phyloP scores from a whole-genome alignment of 345 rosid species.

The Eucalyptus shirleyi region DNA sequence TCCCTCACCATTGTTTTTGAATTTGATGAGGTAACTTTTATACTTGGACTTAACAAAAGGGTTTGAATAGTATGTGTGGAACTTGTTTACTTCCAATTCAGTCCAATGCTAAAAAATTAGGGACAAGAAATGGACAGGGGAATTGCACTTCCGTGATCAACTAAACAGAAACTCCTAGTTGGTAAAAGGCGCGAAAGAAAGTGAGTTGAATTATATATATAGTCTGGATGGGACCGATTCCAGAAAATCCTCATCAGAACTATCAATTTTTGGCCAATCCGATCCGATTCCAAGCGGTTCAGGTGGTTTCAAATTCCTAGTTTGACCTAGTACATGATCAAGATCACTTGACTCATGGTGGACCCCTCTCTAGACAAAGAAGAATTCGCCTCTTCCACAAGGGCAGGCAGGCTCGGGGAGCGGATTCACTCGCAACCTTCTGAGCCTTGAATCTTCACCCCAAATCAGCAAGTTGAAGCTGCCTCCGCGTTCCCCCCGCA shows the following conservation, averaged over 20 bases:
- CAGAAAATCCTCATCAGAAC: too few relatives aligned
- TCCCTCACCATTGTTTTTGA: too few relatives aligned
- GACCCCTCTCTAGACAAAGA: not conserved
- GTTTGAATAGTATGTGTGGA: too few relatives aligned
- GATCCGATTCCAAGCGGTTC: accelerated
- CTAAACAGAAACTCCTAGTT: too few relatives aligned
- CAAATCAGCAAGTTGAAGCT: not conserved
- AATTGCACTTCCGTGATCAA: too few relatives aligned
- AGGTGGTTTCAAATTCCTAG: accelerated
- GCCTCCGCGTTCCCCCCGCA: not conserved
- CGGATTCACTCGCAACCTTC: not conserved
- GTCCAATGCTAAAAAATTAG: too few relatives aligned
- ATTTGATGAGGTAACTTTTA: too few relatives aligned
- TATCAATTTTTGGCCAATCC: accelerated
- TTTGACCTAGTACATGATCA: not conserved
- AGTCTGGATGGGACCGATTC: too few relatives aligned
- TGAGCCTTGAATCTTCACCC: not conserved
- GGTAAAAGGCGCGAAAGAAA: too few relatives aligned
- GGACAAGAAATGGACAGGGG: not conserved
- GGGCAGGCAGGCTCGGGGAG: not conserved
- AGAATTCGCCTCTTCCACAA: not conserved
- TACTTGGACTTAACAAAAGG: too few relatives aligned
- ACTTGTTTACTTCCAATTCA: too few relatives aligned
- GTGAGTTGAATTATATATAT: too few relatives aligned
- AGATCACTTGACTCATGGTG: not conserved